Evolutionary conservation across 2,329 filamentous ascomycete genomes (phyloP), one percentile per base, ranked within the genome.

Genomic region (Fusarium sp.): DNA sequence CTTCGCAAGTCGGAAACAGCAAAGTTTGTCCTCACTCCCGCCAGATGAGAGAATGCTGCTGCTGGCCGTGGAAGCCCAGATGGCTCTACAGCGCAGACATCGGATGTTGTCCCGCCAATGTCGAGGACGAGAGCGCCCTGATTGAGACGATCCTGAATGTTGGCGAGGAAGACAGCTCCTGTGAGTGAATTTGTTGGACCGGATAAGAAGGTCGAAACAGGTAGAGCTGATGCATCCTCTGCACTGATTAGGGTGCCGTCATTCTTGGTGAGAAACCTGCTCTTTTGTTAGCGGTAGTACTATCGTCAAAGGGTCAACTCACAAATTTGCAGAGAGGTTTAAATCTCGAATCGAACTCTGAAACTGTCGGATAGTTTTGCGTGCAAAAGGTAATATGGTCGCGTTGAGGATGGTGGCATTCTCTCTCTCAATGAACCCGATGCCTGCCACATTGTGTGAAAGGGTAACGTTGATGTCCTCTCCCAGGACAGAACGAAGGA

Each of bases 401-500:
- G 90, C 89, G 72, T 92, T 92, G 14, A 92, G 81, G n/a, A 92
- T 90, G 1, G 89, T 87, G 0, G 90, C 90, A 74, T 92, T 92
- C 78, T 92, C 90, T 16, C 90, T 84, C 80, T 91, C 90, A 14
- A 91, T 80, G 63, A 90, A 88, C 56, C 82, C 87, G 4, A 87
- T 78, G 72, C 84, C 63, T 13, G 66, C 63, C 9, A 69, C 66
- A 1, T 58, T 58, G 31, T 69, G 63, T 5, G 66, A 66, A 11
- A 66, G 63, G 0, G 63, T 69, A 11, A 66, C 20, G 36, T 69
- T 63, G 27, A 58, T 22, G 0, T 35, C 57, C 1, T 66, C 31
- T 25, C 56, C 63, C 1, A 69, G 16, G 2, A 42, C 33, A 1
- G 38, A 62, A 14, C 22, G 38, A 20, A 69, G 38, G 7, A 69